Evolutionary conservation across 192 early-diverging fungal genomes (phyloP).

Genomic region (Umbelopsis vinacea): DNA sequence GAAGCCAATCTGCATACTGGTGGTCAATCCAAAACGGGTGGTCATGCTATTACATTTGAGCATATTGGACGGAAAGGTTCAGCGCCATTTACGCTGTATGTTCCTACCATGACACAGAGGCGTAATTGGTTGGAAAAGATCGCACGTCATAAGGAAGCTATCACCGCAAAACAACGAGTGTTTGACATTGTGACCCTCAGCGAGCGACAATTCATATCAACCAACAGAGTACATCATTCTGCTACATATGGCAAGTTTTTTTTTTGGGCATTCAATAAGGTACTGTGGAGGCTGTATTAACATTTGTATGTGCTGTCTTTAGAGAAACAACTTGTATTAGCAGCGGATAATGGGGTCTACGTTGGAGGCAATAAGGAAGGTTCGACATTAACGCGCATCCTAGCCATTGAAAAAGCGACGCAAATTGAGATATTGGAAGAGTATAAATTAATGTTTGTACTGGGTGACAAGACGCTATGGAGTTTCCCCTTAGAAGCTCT

Average conservation of each 20-base stretch:
- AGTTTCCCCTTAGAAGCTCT: slow-evolving; percentile 59
- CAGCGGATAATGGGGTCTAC: slow-evolving; percentile 85
- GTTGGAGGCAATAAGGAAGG: slow-evolving; percentile 53
- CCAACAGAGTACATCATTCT: slow-evolving; percentile 60
- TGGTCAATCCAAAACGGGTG: slow-evolving; percentile 23
- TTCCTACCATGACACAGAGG: slow-evolving; percentile 68
- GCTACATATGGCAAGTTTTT: slow-evolving; percentile 42
- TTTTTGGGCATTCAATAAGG: neutral
- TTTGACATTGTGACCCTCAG: slow-evolving; percentile 60
- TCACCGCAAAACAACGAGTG: slow-evolving; percentile 41
- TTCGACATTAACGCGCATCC: slow-evolving; percentile 52
- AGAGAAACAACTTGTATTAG: slow-evolving; percentile 71
- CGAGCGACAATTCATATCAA: slow-evolving; percentile 47
- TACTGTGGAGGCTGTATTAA: neutral
- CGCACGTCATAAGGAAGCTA: slow-evolving; percentile 56
- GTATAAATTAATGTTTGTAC: slow-evolving; percentile 76
- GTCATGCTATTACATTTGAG: slow-evolving; percentile 72
- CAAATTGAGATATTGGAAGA: slow-evolving; percentile 88
- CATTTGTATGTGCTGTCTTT: slow-evolving; percentile 18
- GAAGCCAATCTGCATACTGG: neutral
- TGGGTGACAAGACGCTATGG: slow-evolving; percentile 75
- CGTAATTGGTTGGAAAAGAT: slow-evolving; percentile 88
- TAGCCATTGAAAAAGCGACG: slow-evolving; percentile 77
- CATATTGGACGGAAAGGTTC: slow-evolving; percentile 74
- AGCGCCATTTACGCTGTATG: slow-evolving; percentile 68